Conservation (phyloP, 1,284 basidiomycete species). For the Gymnopus androsaceus region DNA sequence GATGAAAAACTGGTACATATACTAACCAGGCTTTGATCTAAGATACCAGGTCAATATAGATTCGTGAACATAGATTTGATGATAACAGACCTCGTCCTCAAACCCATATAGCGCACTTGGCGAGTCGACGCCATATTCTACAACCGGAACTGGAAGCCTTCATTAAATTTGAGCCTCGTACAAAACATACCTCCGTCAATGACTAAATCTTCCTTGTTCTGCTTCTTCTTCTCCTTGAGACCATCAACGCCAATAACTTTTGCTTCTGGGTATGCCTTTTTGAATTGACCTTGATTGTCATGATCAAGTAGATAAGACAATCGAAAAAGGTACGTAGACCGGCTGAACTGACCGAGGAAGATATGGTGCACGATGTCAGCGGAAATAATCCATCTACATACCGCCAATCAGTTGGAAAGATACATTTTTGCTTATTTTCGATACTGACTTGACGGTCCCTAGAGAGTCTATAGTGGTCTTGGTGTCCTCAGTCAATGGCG, state of each 20-base stretch:
- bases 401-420: too few relatives aligned
- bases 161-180: conserved; percentile 3
- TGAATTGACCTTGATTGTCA: conserved; percentile 56
- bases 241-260: conserved; percentile 55
- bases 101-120: conserved; percentile 74
- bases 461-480: conserved; percentile 71
- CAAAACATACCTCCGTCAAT: conserved; percentile 59
- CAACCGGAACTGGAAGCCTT: neutral
- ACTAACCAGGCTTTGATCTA: conserved; percentile 66
- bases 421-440: too few relatives aligned
- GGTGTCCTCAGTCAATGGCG: conserved; percentile 75
- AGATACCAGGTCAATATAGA: conserved; percentile 14
- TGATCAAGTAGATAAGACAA: neutral
- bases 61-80: conserved; percentile 8
- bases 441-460: conserved; percentile 72
- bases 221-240: conserved; percentile 33
- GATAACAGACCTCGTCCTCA: conserved; percentile 68
- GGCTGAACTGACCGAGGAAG: conserved; percentile 56
- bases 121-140: conserved; percentile 69
- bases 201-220: conserved; percentile 37
- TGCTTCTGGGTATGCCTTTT: conserved; percentile 76
- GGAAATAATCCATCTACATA: conserved; percentile 68
- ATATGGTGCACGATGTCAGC: conserved; percentile 68
- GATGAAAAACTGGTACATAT: neutral
- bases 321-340: neutral